Base-by-base conservation (phyloP, 2,329 filamentous ascomycete genomes). In the Stemphylium lycopersici region DNA sequence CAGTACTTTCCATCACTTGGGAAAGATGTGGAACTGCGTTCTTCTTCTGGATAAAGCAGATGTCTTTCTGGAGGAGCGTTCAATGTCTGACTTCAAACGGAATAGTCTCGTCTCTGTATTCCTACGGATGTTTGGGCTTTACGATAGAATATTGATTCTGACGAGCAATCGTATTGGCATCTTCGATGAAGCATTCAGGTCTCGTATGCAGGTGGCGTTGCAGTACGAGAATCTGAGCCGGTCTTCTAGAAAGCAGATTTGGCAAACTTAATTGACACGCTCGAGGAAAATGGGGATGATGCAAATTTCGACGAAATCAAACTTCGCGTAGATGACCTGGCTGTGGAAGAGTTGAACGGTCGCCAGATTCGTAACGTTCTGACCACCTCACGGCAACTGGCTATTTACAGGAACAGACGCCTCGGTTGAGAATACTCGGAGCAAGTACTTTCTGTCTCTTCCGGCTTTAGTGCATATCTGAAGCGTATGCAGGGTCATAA, bases 1-100 rank as follows among this genome's bases (percentile, higher is more conserved):
- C 3, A 11, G 44, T 6, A 33, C 32, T 3, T 36, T 45, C 0
- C 36, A 51, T 3, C 26, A 36, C 0, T 37, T 61, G 0, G 42
- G 48, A 4, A 37, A 6, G 0, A 78, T 77, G 6, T 84, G 79
- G 70, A 78, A 77, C n/a, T 82, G 78, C 33, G 76, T 85, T 6
- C 76, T 85, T 82, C 41, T 56, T 13, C 34, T 58, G 7, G 56
- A 58, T 11, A 52, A 58, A 20, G 52, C 52, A 2, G 42, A 44
- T 33, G 42, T 44, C 3, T 44, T 44, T 3, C 42, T 44, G 3
- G 42, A 29, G 2, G 10, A 45, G 85, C 51, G 81, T 84, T 56
- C 37, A 3, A 12, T 18, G 2, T 24, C 43, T 1, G 56, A 59
- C n/a, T 37, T 66, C 2, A 33, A 60, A 38, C 55, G 63, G 5